Percentiles rank a stretch among this genome's conserved stretches.
phyloP scores from a whole-genome alignment of 495 filamentous ascomycete genomes.

The Staphylotrichum longicolle region DNA sequence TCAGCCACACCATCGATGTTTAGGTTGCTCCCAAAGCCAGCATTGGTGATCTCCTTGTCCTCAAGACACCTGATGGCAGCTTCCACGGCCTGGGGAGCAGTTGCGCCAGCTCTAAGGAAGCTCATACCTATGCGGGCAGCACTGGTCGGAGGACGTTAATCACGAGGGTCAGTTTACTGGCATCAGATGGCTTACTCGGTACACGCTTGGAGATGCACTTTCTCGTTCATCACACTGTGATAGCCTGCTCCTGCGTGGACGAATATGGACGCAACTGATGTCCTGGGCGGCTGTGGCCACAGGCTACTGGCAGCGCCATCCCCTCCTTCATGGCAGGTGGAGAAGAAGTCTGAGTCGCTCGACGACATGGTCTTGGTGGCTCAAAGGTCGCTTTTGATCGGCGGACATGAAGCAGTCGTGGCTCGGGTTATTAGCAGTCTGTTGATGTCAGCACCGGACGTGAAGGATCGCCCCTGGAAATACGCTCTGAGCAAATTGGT shows the following conservation, averaged over 20 bases:
- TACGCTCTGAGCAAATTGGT: too few relatives aligned
- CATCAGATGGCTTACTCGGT: conserved; percentile 63
- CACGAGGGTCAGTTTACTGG: neutral
- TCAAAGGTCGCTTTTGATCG: too few relatives aligned
- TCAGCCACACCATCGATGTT: conserved; percentile 86
- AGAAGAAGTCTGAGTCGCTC: conserved; percentile 5
- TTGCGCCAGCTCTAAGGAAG: conserved; percentile 71
- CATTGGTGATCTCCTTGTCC: conserved; percentile 92
- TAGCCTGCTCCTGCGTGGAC: conserved; percentile 96
- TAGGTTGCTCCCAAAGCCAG: conserved; percentile 94
- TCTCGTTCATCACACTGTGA: conserved; percentile 81
- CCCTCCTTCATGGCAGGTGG: conserved; percentile 8
- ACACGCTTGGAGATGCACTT: conserved; percentile 78
- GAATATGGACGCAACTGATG: conserved; percentile 66
- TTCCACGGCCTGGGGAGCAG: conserved; percentile 88
- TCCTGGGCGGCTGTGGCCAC: conserved; percentile 22
- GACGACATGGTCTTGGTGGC: conserved; percentile 5
- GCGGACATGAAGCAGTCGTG: too few relatives aligned
- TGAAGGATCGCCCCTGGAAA: too few relatives aligned
- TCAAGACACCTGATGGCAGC: conserved; percentile 83
- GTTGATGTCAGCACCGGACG: too few relatives aligned
- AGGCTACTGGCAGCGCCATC: conserved; percentile 31
- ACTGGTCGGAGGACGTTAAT: conserved; percentile 45
- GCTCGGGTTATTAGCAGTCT: too few relatives aligned
- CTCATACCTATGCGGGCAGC: conserved; percentile 77